Evolutionary conservation across 2,329 filamentous ascomycete genomes (phyloP), one percentile per base, ranked within the genome.

Genomic region (Lasiodiplodia theobromae): DNA sequence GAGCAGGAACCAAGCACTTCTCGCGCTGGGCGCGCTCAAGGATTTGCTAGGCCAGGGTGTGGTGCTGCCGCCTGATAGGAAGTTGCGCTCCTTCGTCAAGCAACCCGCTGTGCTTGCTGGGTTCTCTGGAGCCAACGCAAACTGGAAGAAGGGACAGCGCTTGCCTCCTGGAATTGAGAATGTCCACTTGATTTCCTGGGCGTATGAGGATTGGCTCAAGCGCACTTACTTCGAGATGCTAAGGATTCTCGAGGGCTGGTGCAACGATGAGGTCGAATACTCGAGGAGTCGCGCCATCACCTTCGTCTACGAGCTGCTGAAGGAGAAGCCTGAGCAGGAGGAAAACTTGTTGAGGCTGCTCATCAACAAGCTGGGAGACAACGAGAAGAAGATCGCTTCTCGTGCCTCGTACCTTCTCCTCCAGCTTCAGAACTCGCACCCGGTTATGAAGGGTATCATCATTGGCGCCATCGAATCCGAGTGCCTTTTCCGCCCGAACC

Each of bases 241-340:
- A 68, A 95, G 97, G 80, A 88, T 96, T 54, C 86, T 99, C 18
- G 96, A 99, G 79, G 86, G 88, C 14, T 97, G 96, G 93, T 97
- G 93, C 78, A 93, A 92, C 67, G 96, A 99, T 74, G 96, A 98
- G 82, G 92, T 99, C 66, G 93, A 96, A 76, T 98, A 95, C 80
- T 94, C 96, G 51, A 90, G 96, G 70, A 92, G 91, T 60, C 90
- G 93, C 72, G 92, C 95, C 3, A 86, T 99, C 54, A 96, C 94
- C 72, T 97, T 97, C 74, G 91, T 98, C 47, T 98, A 91, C 77
- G 94, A 95, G 71, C 84, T 99, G 49, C 83, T 99, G 70, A 96
- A 93, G 78, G 94, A 97, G 78, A 99, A 97, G 82, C 95, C 96
- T 0, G 96, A 99, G 80, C 96, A 99, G 77, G 96, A 99, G 80